Evolutionary conservation across 192 early-diverging fungal genomes (phyloP).

Genomic region (Jimgerdemannia lactiflua): DNA sequence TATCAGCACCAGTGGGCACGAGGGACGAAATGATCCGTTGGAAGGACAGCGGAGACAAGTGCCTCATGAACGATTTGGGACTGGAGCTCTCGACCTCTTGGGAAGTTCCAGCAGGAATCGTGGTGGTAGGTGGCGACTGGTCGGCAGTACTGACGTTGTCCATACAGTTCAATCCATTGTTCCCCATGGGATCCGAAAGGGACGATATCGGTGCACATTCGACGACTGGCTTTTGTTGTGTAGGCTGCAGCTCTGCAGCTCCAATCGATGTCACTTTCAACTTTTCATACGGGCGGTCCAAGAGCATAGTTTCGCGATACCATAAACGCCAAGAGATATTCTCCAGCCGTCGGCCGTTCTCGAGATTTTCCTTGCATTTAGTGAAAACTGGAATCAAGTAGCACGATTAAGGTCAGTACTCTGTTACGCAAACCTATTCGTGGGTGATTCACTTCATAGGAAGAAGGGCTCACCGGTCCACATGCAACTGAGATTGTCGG

Average conservation of each 20-base stretch:
- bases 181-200: not conserved
- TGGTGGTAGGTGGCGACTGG: not conserved
- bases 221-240: not conserved
- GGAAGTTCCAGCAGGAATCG: not conserved
- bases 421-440: not conserved
- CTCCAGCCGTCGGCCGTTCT: constrained; percentile 24
- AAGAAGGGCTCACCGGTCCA: not conserved
- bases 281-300: not conserved
- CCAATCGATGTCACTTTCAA: not conserved
- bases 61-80: not conserved
- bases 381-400: constrained; percentile 14
- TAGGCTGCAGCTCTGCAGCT: not conserved
- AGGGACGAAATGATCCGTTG: not conserved
- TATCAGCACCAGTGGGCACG: not conserved
- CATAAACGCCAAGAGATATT: constrained; percentile 34
- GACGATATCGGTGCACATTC: not conserved
- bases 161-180: not conserved
- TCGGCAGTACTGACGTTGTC: not conserved
- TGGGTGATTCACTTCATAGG: not conserved
- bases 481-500: not conserved
- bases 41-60: not conserved
- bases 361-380: constrained; percentile 23
- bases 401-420: not conserved
- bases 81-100: not conserved
- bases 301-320: constrained; percentile 23